Conservation (phyloP, 805 yeast genomes). For the Gaillardinia entomophila region DNA sequence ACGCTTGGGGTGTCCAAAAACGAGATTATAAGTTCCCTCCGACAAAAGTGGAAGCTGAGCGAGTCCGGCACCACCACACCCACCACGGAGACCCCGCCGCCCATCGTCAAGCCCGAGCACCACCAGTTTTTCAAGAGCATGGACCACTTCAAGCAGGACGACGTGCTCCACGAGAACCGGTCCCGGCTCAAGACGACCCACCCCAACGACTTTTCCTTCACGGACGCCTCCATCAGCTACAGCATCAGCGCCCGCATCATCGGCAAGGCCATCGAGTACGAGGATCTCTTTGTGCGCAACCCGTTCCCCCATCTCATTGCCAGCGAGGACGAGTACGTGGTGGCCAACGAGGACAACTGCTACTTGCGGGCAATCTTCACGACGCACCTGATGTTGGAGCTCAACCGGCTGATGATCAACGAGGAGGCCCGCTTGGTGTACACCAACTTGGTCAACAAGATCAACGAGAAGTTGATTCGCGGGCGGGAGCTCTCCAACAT, state of each 20-base stretch:
- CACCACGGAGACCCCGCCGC: conserved; percentile 1
- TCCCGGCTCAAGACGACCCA: conserved; percentile 6
- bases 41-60: conserved; percentile 22
- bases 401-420: conserved; percentile 23
- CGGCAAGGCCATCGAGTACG: conserved; percentile 29
- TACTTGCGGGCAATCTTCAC: conserved; percentile 19
- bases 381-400: conserved; percentile 18
- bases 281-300: conserved; percentile 8
- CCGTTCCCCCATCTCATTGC: conserved; percentile 9
- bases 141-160: conserved; percentile 2
- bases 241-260: conserved; percentile 31
- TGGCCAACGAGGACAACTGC: conserved; percentile 21
- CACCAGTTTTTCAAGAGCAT: conserved; percentile 2
- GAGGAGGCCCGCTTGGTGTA: conserved; percentile 30
- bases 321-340: conserved; percentile 22
- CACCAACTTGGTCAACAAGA: conserved; percentile 17
- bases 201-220: conserved; percentile 23
- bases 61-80: conserved; percentile 2
- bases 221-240: conserved; percentile 24
- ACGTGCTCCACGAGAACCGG: neutral
- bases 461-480: conserved; percentile 21
- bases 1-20: conserved; percentile 28
- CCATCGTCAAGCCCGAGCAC: conserved; percentile 5
- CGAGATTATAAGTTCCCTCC: conserved; percentile 18
- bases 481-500: conserved; percentile 16